Percentiles rank a stretch among this genome's conserved stretches.
These are phyloP conservation scores for Aspergillus awamori DNA, from an alignment of 2,329 filamentous ascomycete species.

Conservation along the genomic window DNA sequence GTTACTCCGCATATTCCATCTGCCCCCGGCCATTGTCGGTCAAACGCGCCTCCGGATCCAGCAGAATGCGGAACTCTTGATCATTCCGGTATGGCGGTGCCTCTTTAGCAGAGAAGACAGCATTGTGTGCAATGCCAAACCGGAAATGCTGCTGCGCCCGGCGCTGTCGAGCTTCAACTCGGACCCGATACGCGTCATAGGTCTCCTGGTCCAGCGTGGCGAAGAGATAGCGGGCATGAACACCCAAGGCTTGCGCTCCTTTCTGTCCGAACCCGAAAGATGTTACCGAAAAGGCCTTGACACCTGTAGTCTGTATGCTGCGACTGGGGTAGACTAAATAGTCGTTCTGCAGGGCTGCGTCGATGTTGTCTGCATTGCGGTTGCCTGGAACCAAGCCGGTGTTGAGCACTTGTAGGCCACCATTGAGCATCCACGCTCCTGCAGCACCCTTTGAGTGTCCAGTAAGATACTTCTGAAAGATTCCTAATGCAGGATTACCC, in stretches of 20 bases:
- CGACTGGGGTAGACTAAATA: slow-evolving; percentile 48
- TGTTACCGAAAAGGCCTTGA: slow-evolving; percentile 8
- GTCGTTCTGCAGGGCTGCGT: slow-evolving; percentile 92
- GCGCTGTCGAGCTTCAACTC: not conserved
- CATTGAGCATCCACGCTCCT: slow-evolving; percentile 98
- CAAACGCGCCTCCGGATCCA: not conserved
- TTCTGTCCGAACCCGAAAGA: slow-evolving; percentile 12
- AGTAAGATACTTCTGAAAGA: slow-evolving; percentile 98
- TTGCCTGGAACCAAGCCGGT: slow-evolving; percentile 89
- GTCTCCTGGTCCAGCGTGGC: not conserved
- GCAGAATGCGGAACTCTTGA: not conserved
- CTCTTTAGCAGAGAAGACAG: not conserved
- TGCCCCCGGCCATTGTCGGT: not conserved
- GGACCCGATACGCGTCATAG: not conserved
- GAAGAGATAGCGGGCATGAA: slow-evolving; percentile 12
- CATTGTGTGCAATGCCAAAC: not conserved
- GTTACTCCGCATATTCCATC: not conserved
- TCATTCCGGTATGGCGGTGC: not conserved
- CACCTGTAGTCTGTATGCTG: not conserved
- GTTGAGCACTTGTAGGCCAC: slow-evolving; percentile 90
- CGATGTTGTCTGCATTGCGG: slow-evolving; percentile 93
- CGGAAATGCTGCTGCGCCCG: not conserved
- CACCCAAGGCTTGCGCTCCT: slow-evolving; percentile 1
- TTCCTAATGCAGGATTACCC: slow-evolving; percentile 87
- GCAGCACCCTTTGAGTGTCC: slow-evolving; percentile 97